Conservation (phyloP, 1,284 basidiomycete species). For the Tilletia walkeri region DNA sequence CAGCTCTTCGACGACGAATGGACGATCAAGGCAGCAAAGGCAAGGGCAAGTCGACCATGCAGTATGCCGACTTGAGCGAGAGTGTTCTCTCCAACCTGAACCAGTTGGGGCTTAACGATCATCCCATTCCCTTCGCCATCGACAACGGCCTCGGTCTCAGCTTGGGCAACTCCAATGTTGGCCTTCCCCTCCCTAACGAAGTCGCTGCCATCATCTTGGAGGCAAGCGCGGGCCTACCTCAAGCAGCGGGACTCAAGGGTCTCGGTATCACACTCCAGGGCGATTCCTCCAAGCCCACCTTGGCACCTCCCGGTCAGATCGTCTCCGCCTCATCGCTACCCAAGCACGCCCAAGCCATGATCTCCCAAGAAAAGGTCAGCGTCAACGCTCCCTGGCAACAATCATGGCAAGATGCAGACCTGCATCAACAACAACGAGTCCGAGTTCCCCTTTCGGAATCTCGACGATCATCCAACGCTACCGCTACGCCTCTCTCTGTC, state of each 20-base stretch:
- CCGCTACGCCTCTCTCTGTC: slow-evolving; percentile 10
- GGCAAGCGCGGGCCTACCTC: not conserved
- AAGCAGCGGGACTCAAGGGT: not conserved
- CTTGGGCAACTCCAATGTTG: not conserved
- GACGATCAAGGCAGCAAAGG: not conserved
- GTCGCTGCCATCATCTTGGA: slow-evolving; percentile 2
- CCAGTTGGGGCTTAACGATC: not conserved
- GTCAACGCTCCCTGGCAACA: slow-evolving; percentile 4
- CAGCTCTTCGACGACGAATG: not conserved
- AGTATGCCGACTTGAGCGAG: not conserved
- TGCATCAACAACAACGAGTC: not conserved
- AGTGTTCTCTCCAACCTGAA: not conserved
- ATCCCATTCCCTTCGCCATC: not conserved
- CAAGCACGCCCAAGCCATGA: not conserved
- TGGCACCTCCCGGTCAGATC: not conserved
- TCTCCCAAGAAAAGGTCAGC: not conserved
- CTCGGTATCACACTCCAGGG: not conserved
- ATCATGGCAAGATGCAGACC: not conserved
- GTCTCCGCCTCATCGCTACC: not conserved
- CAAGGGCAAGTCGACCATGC: too few species aligned
- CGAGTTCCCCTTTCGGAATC: slow-evolving; percentile 11
- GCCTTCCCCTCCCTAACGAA: not conserved
- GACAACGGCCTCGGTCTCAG: slow-evolving; percentile 13
- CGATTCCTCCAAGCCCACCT: not conserved
- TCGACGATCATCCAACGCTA: slow-evolving; percentile 12